Conservation (phyloP, 2,329 filamentous ascomycete species). For the Helotiales sp. region DNA sequence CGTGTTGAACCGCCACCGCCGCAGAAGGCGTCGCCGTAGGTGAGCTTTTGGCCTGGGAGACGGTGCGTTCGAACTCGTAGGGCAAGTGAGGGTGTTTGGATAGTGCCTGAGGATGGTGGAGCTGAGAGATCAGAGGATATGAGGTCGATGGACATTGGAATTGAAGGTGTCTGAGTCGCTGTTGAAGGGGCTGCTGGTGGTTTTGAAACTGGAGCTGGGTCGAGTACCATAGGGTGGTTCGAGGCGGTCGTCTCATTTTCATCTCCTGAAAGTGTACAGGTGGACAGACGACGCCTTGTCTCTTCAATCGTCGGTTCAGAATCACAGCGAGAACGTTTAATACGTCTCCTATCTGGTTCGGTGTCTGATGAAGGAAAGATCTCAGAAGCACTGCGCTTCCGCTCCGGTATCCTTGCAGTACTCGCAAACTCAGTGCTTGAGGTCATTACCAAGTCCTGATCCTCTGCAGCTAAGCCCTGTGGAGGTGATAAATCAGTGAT, state of each 20-base stretch:
- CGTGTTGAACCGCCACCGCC: conserved; percentile 71
- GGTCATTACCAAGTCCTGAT: background rate
- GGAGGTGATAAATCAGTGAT: background rate
- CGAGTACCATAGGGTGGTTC: background rate
- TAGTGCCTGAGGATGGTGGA: conserved; percentile 26
- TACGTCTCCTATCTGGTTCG: background rate
- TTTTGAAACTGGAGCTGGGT: background rate
- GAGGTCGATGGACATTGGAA: conserved; percentile 11
- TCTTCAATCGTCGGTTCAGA: conserved; percentile 5
- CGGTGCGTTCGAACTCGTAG: conserved; percentile 19
- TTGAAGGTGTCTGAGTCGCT: background rate
- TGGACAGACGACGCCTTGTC: conserved; percentile 9
- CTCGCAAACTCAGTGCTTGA: background rate
- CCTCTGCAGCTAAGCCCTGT: background rate
- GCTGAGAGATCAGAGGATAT: conserved; percentile 18
- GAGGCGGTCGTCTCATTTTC: background rate
- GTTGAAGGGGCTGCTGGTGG: background rate
- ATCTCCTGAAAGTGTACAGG: background rate
- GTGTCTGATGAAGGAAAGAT: background rate
- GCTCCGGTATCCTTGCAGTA: background rate
- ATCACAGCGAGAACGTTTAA: conserved; percentile 2
- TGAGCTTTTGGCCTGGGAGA: conserved; percentile 52
- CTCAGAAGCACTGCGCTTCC: conserved; percentile 4
- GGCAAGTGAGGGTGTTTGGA: conserved; percentile 15
- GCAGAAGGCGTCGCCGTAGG: conserved; percentile 70